phyloP scores from a whole-genome alignment of 805 yeast genomes.

The Nakazawaea wyomingensis region DNA sequence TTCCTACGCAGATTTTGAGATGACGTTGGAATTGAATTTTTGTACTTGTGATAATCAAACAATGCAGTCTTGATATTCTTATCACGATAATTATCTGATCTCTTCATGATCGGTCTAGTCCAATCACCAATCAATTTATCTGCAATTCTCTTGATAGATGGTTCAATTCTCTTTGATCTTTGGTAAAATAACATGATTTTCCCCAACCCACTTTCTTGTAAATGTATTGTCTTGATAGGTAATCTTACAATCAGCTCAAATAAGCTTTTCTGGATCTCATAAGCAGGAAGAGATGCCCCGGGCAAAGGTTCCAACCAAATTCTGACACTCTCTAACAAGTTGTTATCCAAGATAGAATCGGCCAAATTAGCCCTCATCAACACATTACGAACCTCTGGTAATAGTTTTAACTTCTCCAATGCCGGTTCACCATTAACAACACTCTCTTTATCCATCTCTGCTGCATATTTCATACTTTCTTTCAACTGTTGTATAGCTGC shows the following conservation, averaged over 20 bases:
- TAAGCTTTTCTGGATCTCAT: slow-evolving; percentile 87
- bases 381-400: slow-evolving; percentile 73
- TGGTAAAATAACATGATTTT: slow-evolving; percentile 92
- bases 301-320: slow-evolving; percentile 98
- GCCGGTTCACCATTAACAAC: slow-evolving; percentile 64
- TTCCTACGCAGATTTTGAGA: slow-evolving; percentile 22
- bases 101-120: slow-evolving; percentile 97
- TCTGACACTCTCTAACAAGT: slow-evolving; percentile 85
- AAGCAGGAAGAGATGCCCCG: slow-evolving; percentile 96
- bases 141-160: slow-evolving; percentile 77
- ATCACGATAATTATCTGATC: slow-evolving; percentile 91
- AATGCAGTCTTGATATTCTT: slow-evolving; percentile 64
- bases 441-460: slow-evolving; percentile 61
- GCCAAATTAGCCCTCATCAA: slow-evolving; percentile 80
- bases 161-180: slow-evolving; percentile 83
- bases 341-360: slow-evolving; percentile 90
- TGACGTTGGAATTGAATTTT: slow-evolving; percentile 34
- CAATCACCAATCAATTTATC: slow-evolving; percentile 92
- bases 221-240: slow-evolving; percentile 93
- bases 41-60: slow-evolving; percentile 56
- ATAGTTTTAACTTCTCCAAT: slow-evolving; percentile 67
- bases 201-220: slow-evolving; percentile 92
- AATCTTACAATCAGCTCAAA: slow-evolving; percentile 67
- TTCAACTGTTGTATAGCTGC: slow-evolving; percentile 78
- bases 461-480: slow-evolving; percentile 85